A percentile compares a stretch with the other conserved stretches of the same genome.
phyloP scores from a whole-genome alignment of 306 rosid genomes.

The Cyamopsis tetragonoloba region DNA sequence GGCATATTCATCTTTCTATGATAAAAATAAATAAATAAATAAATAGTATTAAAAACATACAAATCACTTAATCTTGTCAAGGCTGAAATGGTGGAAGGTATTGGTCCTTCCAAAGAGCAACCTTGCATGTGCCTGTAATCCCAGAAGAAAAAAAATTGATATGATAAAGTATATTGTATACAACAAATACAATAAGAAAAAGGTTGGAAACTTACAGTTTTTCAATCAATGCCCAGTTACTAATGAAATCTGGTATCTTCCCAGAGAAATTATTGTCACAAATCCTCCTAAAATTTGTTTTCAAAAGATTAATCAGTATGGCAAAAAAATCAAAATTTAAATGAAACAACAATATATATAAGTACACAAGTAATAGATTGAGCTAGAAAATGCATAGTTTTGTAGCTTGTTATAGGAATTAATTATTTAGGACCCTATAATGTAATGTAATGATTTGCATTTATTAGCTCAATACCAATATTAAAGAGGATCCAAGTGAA shows the following conservation, averaged over 20 bases:
- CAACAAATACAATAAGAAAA: conserved; percentile 16
- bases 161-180: background rate
- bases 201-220: conserved; percentile 61
- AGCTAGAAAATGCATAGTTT: background rate
- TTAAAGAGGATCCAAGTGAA: background rate
- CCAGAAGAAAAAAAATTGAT: background rate
- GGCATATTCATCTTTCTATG: conserved; percentile 18
- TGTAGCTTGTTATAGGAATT: background rate
- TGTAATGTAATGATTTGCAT: conserved; percentile 3
- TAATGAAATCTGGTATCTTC: conserved; percentile 72
- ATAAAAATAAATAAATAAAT: background rate
- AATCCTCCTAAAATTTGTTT: conserved; percentile 64
- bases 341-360: background rate
- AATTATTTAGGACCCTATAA: background rate
- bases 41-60: conserved; percentile 45
- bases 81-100: conserved; percentile 69
- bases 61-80: conserved; percentile 65
- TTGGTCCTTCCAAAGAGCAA: conserved; percentile 80
- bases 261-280: conserved; percentile 74
- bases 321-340: conserved; percentile 1
- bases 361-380: background rate
- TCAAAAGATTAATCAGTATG: conserved; percentile 24
- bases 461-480: background rate
- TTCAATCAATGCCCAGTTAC: conserved; percentile 55
- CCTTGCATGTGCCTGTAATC: conserved; percentile 72